Evolutionary conservation across 2,329 filamentous ascomycete genomes (phyloP).

Genomic region (Acrocalymma vagum): DNA sequence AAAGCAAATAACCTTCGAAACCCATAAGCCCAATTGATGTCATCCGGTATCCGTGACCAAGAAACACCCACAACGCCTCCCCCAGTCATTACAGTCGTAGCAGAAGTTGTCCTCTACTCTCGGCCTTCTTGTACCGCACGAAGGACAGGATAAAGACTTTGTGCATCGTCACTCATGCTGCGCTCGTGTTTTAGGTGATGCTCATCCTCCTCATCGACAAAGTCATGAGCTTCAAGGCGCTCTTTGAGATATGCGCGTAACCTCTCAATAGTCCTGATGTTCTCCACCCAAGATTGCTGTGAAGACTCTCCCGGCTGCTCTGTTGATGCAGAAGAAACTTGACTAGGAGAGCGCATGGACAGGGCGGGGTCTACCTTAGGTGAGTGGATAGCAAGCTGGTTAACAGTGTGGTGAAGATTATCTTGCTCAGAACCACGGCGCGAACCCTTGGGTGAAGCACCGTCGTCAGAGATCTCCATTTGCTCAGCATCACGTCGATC

Average conservation of each 20-base stretch:
- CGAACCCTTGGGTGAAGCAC: slow-evolving; percentile 39
- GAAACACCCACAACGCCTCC: slow-evolving; percentile 5
- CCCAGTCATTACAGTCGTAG: background rate
- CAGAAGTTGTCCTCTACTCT: slow-evolving; percentile 37
- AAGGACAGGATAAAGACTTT: slow-evolving; percentile 51
- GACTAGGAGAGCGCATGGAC: slow-evolving; percentile 47
- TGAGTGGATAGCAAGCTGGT: slow-evolving; percentile 49
- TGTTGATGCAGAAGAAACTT: slow-evolving; percentile 43
- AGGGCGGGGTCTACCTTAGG: slow-evolving; percentile 51
- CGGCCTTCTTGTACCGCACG: slow-evolving; percentile 49
- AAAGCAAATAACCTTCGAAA: too few relatives aligned
- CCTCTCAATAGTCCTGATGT: slow-evolving; percentile 69
- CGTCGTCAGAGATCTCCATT: slow-evolving; percentile 53
- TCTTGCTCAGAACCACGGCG: slow-evolving; percentile 45
- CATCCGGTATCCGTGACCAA: too few relatives aligned
- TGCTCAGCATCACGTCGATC: slow-evolving; percentile 40
- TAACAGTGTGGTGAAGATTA: slow-evolving; percentile 46
- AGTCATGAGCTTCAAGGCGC: slow-evolving; percentile 63
- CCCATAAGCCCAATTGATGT: too few relatives aligned
- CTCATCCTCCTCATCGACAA: slow-evolving; percentile 44
- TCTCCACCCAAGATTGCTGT: slow-evolving; percentile 68
- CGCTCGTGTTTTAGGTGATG: slow-evolving; percentile 34
- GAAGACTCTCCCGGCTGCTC: slow-evolving; percentile 41
- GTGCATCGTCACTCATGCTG: slow-evolving; percentile 46
- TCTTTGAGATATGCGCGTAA: slow-evolving; percentile 66